Base-by-base conservation (phyloP, 2,329 filamentous ascomycete genomes). In the Xylariaceae sp. region DNA sequence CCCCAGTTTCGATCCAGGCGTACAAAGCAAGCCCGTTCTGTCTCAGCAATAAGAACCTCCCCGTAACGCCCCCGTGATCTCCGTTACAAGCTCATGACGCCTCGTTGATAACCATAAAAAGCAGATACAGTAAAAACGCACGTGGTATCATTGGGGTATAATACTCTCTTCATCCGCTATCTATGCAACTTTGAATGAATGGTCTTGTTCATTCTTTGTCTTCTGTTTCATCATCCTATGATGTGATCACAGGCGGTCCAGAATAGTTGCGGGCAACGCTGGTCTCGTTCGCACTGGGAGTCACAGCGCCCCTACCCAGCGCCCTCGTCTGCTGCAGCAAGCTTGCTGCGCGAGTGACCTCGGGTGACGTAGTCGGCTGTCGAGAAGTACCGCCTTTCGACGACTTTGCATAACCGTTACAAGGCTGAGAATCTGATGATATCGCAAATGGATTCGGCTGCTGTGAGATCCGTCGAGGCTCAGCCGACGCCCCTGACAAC, bases 331-430 rank as follows among this genome's bases (percentile, higher is more conserved):
- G 71, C 17, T 73, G 70, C 17, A 73, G 58, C 15, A 73, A 35
- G 50, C 55, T 71, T 15, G 71, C 71, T 10, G 73, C 73, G 56
- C 77, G 73, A 50, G 76, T 71, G 61, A 79, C 66, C 64, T 80
- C 77, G n/a, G 77, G 76, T 0, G 78, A 79, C 35, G 73, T 76
- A 8, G 77, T 76, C 37, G 51, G 55, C 44, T 65, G 68, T 61
- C 65, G 71, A 58, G 64, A 62, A 44, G 59, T 55, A 30, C 23
- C 23, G 47, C 52, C 53, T 51, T 71, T 73, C 10, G 65, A 64
- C 5, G 64, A 39, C 51, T 68, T 71, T 3, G 65, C 56, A 51
- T 66, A 64, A 35, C 67, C 66, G 49, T 72, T 73, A 7, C 69
- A 63, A 17, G 68, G 65, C 49, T 73, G 70, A 10, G 68, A 68